phyloP scores from a whole-genome alignment of 2,329 filamentous ascomycete species.

The Hypocrella siamensis region DNA sequence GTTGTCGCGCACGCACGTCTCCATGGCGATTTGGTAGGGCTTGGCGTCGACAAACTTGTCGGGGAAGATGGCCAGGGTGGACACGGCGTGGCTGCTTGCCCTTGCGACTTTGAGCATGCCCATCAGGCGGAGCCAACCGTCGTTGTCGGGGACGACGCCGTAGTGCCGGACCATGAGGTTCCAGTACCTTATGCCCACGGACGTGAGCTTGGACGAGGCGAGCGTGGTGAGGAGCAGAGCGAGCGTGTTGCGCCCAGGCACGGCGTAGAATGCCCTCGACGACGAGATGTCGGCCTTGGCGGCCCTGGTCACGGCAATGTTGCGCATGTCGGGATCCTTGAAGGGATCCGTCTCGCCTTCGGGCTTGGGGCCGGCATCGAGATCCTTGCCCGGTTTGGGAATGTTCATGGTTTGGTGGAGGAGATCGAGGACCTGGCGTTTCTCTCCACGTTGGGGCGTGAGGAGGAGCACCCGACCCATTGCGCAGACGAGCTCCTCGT shows the following conservation, averaged over 20 bases:
- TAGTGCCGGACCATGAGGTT: slow-evolving; percentile 46
- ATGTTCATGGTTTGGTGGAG: slow-evolving; percentile 73
- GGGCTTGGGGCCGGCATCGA: slow-evolving; percentile 2
- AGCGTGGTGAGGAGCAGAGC: slow-evolving; percentile 54
- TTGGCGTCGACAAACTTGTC: slow-evolving; percentile 24
- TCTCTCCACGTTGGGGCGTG: slow-evolving; percentile 42
- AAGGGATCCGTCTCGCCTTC: slow-evolving; percentile 6
- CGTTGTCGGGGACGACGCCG: slow-evolving; percentile 52
- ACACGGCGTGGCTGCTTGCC: slow-evolving; percentile 44
- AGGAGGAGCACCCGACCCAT: slow-evolving; percentile 69
- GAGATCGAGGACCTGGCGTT: slow-evolving; percentile 56
- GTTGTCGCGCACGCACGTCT: slow-evolving; percentile 58
- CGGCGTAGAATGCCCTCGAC: slow-evolving; percentile 17
- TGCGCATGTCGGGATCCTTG: slow-evolving; percentile 8
- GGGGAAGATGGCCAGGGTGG: slow-evolving; percentile 42
- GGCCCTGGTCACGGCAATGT: slow-evolving; percentile 6
- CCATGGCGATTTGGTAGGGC: slow-evolving; percentile 59
- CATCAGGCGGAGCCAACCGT: slow-evolving; percentile 56
- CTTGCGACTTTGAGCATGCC: slow-evolving; percentile 49
- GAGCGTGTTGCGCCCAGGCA: slow-evolving; percentile 42
- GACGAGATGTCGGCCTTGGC: slow-evolving; percentile 2
- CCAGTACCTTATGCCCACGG: slow-evolving; percentile 66
- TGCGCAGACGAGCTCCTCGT: slow-evolving; percentile 62
- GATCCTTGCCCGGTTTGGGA: slow-evolving; percentile 34
- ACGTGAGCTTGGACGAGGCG: slow-evolving; percentile 40